A percentile compares a stretch with the other conserved stretches of the same genome.
phyloP scores from a whole-genome alignment of 2,329 filamentous ascomycete species.

The Fusarium coicis region DNA sequence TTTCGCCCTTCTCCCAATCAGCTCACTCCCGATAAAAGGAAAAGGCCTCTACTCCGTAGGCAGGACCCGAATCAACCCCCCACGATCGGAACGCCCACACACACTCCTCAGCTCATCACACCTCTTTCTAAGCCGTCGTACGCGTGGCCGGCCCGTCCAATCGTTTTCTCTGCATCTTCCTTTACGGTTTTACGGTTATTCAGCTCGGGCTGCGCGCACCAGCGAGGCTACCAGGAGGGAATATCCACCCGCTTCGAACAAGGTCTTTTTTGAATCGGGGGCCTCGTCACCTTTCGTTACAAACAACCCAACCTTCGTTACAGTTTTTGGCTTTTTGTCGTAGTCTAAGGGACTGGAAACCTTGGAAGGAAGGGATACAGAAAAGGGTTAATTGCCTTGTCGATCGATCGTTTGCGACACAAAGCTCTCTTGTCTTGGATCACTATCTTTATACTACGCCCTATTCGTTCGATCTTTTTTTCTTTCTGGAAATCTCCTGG shows the following conservation, averaged over 20 bases:
- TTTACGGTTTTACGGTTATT: conserved; percentile 22
- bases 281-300: conserved; percentile 5
- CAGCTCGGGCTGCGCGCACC: conserved; percentile 10
- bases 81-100: conserved; percentile 11
- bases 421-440: conserved; percentile 18
- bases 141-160: conserved; percentile 27
- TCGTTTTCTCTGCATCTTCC: conserved; percentile 2
- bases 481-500: neutral
- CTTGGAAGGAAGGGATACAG: neutral
- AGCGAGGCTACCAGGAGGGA: conserved; percentile 20
- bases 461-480: neutral
- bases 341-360: neutral
- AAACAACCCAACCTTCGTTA: conserved; percentile 26
- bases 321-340: conserved; percentile 15
- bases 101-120: conserved; percentile 1
- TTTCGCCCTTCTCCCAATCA: conserved; percentile 1
- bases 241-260: neutral
- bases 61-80: conserved; percentile 1
- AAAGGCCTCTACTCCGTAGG: neutral
- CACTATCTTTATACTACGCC: conserved; percentile 7
- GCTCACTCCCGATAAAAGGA: neutral
- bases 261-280: conserved; percentile 13
- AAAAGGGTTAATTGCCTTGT: conserved; percentile 18
- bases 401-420: conserved; percentile 15
- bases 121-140: conserved; percentile 1